Percentiles rank a stretch among this genome's conserved stretches.
Evolutionary conservation across 345 rosid genomes (phyloP).

Genomic region (Melaleuca quinquenervia): DNA sequence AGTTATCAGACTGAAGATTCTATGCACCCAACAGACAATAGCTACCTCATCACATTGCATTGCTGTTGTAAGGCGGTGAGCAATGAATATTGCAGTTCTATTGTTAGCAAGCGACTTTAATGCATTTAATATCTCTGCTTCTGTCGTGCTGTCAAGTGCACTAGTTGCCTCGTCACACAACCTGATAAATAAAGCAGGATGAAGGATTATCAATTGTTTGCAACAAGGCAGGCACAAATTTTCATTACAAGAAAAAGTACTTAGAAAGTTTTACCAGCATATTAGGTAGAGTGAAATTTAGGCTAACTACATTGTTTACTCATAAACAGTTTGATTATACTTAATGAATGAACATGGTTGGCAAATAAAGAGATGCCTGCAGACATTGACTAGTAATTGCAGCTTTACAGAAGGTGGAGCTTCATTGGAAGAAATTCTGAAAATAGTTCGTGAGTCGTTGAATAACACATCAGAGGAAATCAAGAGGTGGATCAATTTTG

Average conservation of each 20-base stretch:
- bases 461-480: not conserved
- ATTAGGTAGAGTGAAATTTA: not conserved
- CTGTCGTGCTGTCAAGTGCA: constrained; percentile 98
- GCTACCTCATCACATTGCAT: constrained; percentile 97
- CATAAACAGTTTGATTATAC: not conserved
- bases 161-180: constrained; percentile 98
- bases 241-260: not conserved
- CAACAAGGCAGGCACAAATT: not conserved
- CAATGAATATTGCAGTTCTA: constrained; percentile 86
- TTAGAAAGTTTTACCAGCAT: not conserved
- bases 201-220: not conserved
- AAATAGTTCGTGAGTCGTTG: not conserved
- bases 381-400: not conserved
- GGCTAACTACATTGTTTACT: not conserved
- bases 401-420: not conserved
- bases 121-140: constrained; percentile 88
- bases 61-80: constrained; percentile 98
- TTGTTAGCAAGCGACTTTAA: constrained; percentile 73
- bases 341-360: not conserved
- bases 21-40: not conserved
- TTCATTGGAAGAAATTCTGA: not conserved
- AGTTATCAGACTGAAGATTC: not conserved
- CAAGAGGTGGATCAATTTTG: not conserved
- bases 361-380: not conserved
- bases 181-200: constrained; percentile 26